Base-by-base conservation (phyloP, 345 rosid genomes). In the Corchorus olitorius region DNA sequence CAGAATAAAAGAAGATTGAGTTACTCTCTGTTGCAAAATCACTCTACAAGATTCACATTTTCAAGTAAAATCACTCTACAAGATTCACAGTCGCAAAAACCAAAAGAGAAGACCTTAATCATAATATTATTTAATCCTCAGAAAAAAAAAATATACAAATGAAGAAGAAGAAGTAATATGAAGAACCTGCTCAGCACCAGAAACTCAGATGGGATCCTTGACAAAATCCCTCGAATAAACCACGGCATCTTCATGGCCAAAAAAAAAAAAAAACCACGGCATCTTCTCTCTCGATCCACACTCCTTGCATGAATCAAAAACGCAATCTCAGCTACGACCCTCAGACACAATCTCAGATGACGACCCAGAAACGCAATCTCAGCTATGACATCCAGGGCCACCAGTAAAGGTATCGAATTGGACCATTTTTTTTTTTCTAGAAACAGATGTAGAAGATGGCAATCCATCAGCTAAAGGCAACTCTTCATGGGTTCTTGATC, bases 331-430 rank as follows among this genome's bases (percentile, higher is more conserved):
- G 27, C 27, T 27, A 27, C 27, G 27, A 27, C 27, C 27, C 27
- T 0, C 1, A 27, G 27, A 27, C 27, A 1, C 27, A 27, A 27
- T 27, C 27, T 27, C 27, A 27, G 1, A 27, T 27, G 91, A 43
- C 91, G 90, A 87, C 97, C 91, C 86, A 95, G 85, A 74, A 95
- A 91, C 73, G 84, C 87, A 78, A 93, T 88, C 89, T 93, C 98
- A 9, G 87, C 90, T 49, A 89, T 69, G 58, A 93, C 89, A 37
- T 89, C 94, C 13, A 95, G 77, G 45, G 85, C 85, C 63, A 96
- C 94, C 63, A 91, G 85, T 72, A 91, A 53, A 27, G 94, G 94
- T 81, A 96, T 68, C 43, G 87, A 59, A 68, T 81, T 91, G 27
- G 92, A 85, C 75, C 92, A 84, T 74, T 87, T 96, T 86, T 74